Conservation (phyloP, 2,329 filamentous ascomycete genomes). For the Cryphonectria carpinicola region DNA sequence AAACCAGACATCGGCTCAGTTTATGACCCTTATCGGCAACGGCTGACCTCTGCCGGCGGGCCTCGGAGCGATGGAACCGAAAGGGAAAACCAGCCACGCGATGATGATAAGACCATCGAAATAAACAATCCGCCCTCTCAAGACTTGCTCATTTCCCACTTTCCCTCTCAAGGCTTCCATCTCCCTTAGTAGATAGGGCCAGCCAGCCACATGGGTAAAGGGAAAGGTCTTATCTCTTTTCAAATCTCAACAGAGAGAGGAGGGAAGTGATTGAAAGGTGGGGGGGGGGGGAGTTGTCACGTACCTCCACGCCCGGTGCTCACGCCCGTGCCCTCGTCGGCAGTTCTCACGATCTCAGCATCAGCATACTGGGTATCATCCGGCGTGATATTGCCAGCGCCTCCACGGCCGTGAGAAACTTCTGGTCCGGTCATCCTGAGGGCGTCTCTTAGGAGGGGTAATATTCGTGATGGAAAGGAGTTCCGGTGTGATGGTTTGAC, state of each 20-base stretch:
- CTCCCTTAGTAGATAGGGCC: not conserved
- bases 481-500: not conserved
- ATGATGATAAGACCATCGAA: not conserved
- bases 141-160: not conserved
- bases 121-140: not conserved
- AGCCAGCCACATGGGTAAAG: not conserved
- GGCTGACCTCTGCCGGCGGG: not conserved
- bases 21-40: not conserved
- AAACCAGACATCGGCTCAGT: not conserved
- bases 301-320: conserved; percentile 63
- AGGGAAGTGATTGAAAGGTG: not conserved
- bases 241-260: not conserved
- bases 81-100: conserved; percentile 7
- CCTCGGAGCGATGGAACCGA: not conserved
- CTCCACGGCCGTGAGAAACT: conserved; percentile 64
- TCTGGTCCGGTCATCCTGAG: conserved; percentile 45
- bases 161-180: not conserved
- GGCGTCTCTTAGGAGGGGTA: not conserved
- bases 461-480: not conserved
- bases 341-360: conserved; percentile 62
- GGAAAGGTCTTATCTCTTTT: not conserved
- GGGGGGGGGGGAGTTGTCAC: conserved; percentile 30
- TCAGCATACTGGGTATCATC: conserved; percentile 65
- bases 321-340: conserved; percentile 59
- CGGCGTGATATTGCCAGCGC: conserved; percentile 63